Percentiles rank a stretch among this genome's conserved stretches.
These are phyloP conservation scores for rapeseed (Brassica napus) DNA, from an alignment of 345 rosid genomes.

Conservation along the genomic window DNA sequence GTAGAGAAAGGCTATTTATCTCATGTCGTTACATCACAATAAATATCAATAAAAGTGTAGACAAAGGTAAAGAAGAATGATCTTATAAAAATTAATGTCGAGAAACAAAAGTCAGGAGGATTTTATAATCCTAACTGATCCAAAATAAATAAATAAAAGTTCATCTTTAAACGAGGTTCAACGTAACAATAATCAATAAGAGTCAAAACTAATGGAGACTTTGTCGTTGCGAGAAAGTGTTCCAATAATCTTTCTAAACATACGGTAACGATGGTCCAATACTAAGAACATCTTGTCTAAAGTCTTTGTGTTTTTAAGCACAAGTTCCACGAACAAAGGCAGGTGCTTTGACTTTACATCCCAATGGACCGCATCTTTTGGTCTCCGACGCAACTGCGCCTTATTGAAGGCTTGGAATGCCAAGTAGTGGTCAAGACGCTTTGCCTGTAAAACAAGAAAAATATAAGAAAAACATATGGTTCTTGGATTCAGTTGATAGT, in stretches of 20 bases:
- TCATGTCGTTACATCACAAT: slow-evolving; percentile 7
- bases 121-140: background rate
- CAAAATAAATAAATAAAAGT: background rate
- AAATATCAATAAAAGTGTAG: background rate
- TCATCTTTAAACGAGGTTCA: background rate
- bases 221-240: background rate
- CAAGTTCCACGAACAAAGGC: background rate
- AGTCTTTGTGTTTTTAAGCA: slow-evolving; percentile 13
- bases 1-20: slow-evolving; percentile 57
- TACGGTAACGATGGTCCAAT: background rate
- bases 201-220: slow-evolving; percentile 8
- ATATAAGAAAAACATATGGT: background rate
- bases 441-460: background rate
- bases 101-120: background rate
- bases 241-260: background rate
- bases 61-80: background rate
- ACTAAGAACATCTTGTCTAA: background rate
- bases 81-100: background rate
- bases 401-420: background rate
- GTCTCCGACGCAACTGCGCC: background rate
- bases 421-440: background rate
- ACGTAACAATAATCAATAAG: background rate
- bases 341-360: background rate
- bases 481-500: slow-evolving; percentile 6
- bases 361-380: background rate